Evolutionary conservation across 768 basidiomycete species (phyloP), one percentile per base, ranked within the genome.

Genomic region (Russula vinacea): DNA sequence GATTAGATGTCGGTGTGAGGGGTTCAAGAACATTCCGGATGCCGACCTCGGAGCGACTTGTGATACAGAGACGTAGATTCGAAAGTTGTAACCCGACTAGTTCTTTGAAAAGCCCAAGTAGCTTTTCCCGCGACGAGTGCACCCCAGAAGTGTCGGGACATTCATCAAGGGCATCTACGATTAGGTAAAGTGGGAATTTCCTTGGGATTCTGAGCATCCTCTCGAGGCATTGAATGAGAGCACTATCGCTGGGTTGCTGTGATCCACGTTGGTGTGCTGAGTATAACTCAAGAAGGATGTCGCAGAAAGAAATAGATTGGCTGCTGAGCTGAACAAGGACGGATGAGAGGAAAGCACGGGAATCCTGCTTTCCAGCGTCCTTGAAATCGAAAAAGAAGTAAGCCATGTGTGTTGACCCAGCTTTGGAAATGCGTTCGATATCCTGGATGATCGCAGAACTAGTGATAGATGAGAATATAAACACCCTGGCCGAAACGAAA

Each of bases 381-480:
- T 56, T 56, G 55, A 56, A 56, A 19, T 56, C 55, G 9, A 56
- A 56, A 5, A 40, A 56, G 10, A 42, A 56, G 17, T 56, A 56
- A 1, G 39, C 24, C 16, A 56, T 19, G 26, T 16, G 17, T 17
- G 55, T 40, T 16, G 16, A 22, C 9, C 8, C 10, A 1, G 9
- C 11, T 14, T 56, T 9, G 16, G 26, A 39, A 3, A 56, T 56
- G 9, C 13, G 16, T 24, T 56, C 16, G 39, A 56, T 56, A 24
- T 56, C 40, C 24, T 56, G 14, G 9, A 56, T 56, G 17, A 56
- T 42, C 6, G 24, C 9, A 42, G 55, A 56, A 9, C 55, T 56
- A 19, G 22, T 2, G 1, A 3, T 19, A 9, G 7, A 22, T 10
- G 29, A 33, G 19, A 7, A 22, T 22, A 32, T 54, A 7, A 54